phyloP scores from a whole-genome alignment of 768 basidiomycete species.

The Coprinopsis strossmayeri region DNA sequence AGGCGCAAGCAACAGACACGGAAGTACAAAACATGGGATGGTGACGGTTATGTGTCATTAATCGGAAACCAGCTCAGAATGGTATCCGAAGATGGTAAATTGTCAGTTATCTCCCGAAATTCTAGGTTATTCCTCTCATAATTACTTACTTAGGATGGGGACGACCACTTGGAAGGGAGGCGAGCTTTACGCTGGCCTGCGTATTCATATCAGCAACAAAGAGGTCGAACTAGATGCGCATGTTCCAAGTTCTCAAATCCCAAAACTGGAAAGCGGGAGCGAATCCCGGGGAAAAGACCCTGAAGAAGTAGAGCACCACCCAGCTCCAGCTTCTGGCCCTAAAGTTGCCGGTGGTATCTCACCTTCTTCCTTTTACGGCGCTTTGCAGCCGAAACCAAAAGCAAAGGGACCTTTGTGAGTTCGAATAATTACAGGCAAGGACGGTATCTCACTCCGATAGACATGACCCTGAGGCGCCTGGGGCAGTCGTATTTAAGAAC shows the following conservation, averaged over 20 bases:
- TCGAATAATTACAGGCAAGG: too few species aligned
- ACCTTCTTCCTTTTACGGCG: conserved; percentile 56
- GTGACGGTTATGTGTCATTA: conserved; percentile 58
- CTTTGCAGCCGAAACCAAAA: conserved; percentile 30
- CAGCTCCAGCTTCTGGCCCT: not conserved
- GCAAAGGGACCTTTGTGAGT: conserved; percentile 41
- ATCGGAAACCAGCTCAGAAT: conserved; percentile 47
- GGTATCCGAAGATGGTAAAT: conserved; percentile 64
- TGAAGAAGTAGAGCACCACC: conserved; percentile 16
- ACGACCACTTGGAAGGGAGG: conserved; percentile 55
- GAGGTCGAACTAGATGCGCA: conserved; percentile 56
- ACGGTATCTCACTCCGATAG: too few species aligned
- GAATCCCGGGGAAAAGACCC: conserved; percentile 3
- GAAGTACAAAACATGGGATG: conserved; percentile 88
- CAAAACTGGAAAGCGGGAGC: conserved; percentile 24
- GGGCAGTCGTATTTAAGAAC: conserved; percentile 81
- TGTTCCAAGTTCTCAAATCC: conserved; percentile 46
- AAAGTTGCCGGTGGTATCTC: conserved; percentile 33
- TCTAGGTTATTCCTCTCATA: not conserved
- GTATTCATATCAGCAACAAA: conserved; percentile 45
- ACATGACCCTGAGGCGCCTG: conserved; percentile 70
- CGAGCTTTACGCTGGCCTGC: conserved; percentile 39
- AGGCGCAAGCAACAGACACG: conserved; percentile 71
- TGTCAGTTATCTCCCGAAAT: conserved; percentile 34
- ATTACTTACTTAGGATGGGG: conserved; percentile 42